phyloP scores from a whole-genome alignment of 2,329 filamentous ascomycete genomes.

The Lachnellula cervina region DNA sequence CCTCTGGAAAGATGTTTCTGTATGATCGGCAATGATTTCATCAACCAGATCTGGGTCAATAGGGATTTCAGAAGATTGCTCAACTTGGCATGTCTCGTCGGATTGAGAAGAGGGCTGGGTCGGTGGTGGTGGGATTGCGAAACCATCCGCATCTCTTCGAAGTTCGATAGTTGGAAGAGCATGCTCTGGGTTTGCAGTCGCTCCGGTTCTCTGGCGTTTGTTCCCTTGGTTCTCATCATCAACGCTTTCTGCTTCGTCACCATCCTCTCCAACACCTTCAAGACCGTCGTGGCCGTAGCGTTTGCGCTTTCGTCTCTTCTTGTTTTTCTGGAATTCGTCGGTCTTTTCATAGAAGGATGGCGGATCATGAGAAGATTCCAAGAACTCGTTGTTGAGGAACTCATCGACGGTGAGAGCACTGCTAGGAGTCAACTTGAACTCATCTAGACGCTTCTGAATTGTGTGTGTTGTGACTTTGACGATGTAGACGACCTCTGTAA shows the following conservation, averaged over 20 bases:
- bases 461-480: constrained; percentile 95
- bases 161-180: constrained; percentile 28
- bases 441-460: constrained; percentile 83
- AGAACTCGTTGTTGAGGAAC: constrained; percentile 66
- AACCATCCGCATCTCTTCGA: constrained; percentile 61
- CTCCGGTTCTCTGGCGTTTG: constrained; percentile 18
- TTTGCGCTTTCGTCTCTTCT: constrained; percentile 42
- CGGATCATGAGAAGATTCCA: constrained; percentile 74
- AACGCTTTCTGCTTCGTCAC: constrained; percentile 10
- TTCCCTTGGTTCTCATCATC: background rate
- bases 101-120: constrained; percentile 9
- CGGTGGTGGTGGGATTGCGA: constrained; percentile 55
- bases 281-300: constrained; percentile 8
- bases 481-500: constrained; percentile 94
- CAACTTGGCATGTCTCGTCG: background rate
- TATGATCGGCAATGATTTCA: constrained; percentile 17
- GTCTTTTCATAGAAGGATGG: constrained; percentile 72
- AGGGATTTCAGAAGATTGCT: background rate
- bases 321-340: constrained; percentile 51
- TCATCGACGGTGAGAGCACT: constrained; percentile 83
- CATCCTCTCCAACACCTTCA: constrained; percentile 20
- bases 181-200: constrained; percentile 17
- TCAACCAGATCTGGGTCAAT: constrained; percentile 18
- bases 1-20: constrained; percentile 32
- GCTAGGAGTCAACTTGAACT: constrained; percentile 84